A percentile compares a stretch with the other conserved stretches of the same genome.
Conservation (phyloP, 192 early-diverging fungal species). For the Cladochytrium replicatum region DNA sequence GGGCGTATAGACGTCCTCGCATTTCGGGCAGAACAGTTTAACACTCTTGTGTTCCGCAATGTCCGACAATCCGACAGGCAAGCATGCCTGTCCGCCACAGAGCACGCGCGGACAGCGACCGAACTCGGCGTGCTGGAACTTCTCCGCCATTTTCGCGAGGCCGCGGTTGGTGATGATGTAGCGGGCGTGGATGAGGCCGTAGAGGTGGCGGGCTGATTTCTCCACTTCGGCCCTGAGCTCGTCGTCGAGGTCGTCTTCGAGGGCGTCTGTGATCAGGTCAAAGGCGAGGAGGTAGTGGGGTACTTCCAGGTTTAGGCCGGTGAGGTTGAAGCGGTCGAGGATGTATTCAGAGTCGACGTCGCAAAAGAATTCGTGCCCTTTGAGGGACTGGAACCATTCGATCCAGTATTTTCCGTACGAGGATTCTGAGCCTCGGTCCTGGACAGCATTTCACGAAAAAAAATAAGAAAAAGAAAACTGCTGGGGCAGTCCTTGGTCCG, state of each 20-base stretch:
- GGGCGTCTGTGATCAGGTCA: constrained; percentile 83
- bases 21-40: constrained; percentile 91
- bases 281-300: constrained; percentile 82
- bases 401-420: constrained; percentile 61
- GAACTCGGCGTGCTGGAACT: constrained; percentile 87
- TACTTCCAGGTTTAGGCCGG: constrained; percentile 84
- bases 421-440: constrained; percentile 16
- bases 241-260: constrained; percentile 65
- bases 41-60: constrained; percentile 73
- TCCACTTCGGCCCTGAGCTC: constrained; percentile 73
- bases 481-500: too few relatives aligned
- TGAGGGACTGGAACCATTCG: constrained; percentile 84
- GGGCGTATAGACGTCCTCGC: constrained; percentile 95
- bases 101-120: constrained; percentile 93
- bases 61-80: constrained; percentile 87
- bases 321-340: constrained; percentile 93
- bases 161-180: constrained; percentile 90
- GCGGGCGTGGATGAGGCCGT: constrained; percentile 97
- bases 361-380: constrained; percentile 97
- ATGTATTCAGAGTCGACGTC: constrained; percentile 98
- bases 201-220: constrained; percentile 80
- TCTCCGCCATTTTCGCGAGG: constrained; percentile 92
- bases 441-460: too few relatives aligned
- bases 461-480: too few relatives aligned
- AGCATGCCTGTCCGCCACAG: constrained; percentile 78